These are phyloP conservation scores for Argentina anserina DNA, from an alignment of 306 rosid genomes.

Conservation along the genomic window DNA sequence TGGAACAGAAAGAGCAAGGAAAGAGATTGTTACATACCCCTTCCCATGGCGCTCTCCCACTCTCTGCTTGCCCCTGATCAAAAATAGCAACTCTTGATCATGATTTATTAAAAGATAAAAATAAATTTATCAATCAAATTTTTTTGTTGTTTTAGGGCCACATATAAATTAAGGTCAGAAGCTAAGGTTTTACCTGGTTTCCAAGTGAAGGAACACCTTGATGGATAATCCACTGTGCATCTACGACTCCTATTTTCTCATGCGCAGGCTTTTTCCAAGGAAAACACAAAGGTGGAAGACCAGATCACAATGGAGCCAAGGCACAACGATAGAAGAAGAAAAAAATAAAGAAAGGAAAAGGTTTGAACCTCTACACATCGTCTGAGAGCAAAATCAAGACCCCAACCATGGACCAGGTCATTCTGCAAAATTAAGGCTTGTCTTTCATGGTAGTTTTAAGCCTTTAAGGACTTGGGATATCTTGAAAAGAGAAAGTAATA, in stretches of 20 bases:
- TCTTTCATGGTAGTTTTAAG: slow-evolving; percentile 3
- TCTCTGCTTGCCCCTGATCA: slow-evolving; percentile 54
- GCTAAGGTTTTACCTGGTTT: slow-evolving; percentile 53
- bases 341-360: neutral
- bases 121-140: neutral
- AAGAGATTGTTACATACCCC: slow-evolving; percentile 49
- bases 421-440: slow-evolving; percentile 38
- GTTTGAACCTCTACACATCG: slow-evolving; percentile 63
- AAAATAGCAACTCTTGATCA: slow-evolving; percentile 4
- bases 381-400: slow-evolving; percentile 83
- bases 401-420: slow-evolving; percentile 97
- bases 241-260: slow-evolving; percentile 89
- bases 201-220: slow-evolving; percentile 84
- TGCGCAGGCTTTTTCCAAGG: slow-evolving; percentile 55
- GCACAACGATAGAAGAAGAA: slow-evolving; percentile 3
- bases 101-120: slow-evolving; percentile 13
- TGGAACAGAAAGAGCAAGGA: neutral
- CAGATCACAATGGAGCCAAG: neutral
- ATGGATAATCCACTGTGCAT: slow-evolving; percentile 82
- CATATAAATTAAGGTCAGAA: neutral
- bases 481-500: neutral
- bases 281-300: slow-evolving; percentile 12
- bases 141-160: neutral
- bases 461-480: slow-evolving; percentile 5
- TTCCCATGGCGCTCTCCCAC: slow-evolving; percentile 69